Evolutionary conservation across 2,329 filamentous ascomycete species (phyloP), one percentile per base, ranked within the genome.

Genomic region (Penicillium verrucosum): DNA sequence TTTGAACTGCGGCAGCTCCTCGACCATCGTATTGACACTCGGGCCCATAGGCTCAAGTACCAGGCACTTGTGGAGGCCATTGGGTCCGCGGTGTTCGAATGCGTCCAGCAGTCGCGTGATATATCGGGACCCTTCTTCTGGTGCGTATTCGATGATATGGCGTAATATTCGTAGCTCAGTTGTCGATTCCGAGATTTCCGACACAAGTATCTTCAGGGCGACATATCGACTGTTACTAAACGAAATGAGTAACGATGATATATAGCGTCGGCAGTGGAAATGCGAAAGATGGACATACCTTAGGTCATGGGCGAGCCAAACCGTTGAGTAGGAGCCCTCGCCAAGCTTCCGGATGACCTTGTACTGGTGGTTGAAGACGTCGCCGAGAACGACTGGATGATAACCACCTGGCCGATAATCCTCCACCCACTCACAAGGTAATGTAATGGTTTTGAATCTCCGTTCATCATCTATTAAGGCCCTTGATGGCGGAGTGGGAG

Each of bases 261-360:
- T 51, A 60, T 25, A 40, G 50, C 14, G 10, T 54, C 50, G 38
- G 23, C 5, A 42, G 55, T 53, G 46, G 52, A 46, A 52, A 57
- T 58, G 10, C 21, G 44, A 41, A 56, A 53, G 44, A 56, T 53
- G 43, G 53, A 62, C 64, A 62, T 52, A 70, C 67, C 64, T 54
- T 21, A 61, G 57, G 59, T 75, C 68, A 21, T 60, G 62, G 57
- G 75, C 76, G 29, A 79, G 71, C 78, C 75, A 80, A 54, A 80
- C 74, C 11, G 75, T 80, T 30, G 77, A 75, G 59, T 66, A 78
- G 12, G 73, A 72, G 37, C 78, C 77, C 4, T 70, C 73, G 16
- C 78, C 77, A 10, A 80, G 70, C 65, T 80, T 80, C 55, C 77
- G 72, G 49, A 78, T 65, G 37, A 80, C 67, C 48, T 68, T 68